Conservation (phyloP, 257 asterid species). For the Scutellaria barbata region DNA sequence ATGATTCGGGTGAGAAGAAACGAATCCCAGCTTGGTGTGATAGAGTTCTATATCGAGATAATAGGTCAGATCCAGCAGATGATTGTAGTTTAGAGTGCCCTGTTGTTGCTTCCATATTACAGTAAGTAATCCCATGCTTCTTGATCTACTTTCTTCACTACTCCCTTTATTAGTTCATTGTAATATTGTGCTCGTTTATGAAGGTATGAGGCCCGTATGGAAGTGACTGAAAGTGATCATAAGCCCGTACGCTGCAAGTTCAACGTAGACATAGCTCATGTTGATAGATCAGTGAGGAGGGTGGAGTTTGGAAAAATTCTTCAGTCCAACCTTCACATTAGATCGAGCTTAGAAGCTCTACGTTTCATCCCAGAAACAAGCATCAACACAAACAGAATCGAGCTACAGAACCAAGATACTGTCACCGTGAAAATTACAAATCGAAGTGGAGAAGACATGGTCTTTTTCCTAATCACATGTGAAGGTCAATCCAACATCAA, state of each 20-base stretch:
- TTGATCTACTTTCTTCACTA: neutral
- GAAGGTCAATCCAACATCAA: conserved; percentile 71
- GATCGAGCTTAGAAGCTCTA: conserved; percentile 56
- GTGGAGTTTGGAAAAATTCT: conserved; percentile 73
- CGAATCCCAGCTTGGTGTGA: conserved; percentile 99
- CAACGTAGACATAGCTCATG: conserved; percentile 72
- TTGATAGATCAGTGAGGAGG: conserved; percentile 82
- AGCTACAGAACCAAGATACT: conserved; percentile 73
- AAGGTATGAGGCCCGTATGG: conserved; percentile 96
- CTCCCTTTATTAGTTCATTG: neutral
- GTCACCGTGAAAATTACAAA: conserved; percentile 71
- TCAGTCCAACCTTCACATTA: conserved; percentile 49
- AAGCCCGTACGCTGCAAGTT: conserved; percentile 93
- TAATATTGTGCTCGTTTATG: neutral
- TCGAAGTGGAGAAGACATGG: conserved; percentile 63
- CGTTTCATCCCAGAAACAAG: conserved; percentile 67
- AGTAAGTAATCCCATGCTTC: conserved; percentile 52
- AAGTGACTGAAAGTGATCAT: conserved; percentile 94
- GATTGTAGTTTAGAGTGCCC: conserved; percentile 88
- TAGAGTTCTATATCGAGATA: conserved; percentile 83
- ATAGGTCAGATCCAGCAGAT: conserved; percentile 54
- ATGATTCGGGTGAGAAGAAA: conserved; percentile 98
- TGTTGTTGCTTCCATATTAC: conserved; percentile 74
- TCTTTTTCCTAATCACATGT: conserved; percentile 67
- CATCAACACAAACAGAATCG: conserved; percentile 53